Conservation (phyloP, 148 eudicot genomes). For the Chenopodium suecicum region DNA sequence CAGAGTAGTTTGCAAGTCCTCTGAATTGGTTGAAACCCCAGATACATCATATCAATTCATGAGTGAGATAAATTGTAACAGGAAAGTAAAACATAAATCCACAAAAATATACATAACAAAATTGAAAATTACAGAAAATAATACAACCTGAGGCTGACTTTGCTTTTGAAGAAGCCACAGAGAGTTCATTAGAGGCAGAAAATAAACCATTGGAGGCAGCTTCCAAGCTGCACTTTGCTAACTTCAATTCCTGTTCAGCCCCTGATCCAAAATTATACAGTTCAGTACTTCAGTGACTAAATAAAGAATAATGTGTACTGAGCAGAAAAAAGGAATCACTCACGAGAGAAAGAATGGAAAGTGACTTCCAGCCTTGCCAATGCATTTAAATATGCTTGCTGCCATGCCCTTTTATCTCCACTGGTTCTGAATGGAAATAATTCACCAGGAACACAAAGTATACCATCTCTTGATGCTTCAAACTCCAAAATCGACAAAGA, state of each 20-base stretch:
- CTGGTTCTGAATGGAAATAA: conserved; percentile 48
- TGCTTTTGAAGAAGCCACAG: conserved; percentile 67
- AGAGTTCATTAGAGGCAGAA: conserved; percentile 78
- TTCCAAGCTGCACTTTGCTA: conserved; percentile 78
- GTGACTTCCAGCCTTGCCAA: conserved; percentile 73
- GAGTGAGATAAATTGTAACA: not conserved
- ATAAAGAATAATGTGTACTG: not conserved
- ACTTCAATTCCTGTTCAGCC: conserved; percentile 82
- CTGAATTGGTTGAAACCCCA: conserved; percentile 41
- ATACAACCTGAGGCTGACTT: conserved; percentile 82
- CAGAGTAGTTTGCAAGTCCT: conserved; percentile 82
- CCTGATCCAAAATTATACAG: conserved; percentile 41
- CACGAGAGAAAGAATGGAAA: conserved; percentile 76
- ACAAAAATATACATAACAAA: not conserved
- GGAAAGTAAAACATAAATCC: not conserved
- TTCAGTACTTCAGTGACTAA: conserved; percentile 13
- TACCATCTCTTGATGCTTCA: conserved; percentile 95
- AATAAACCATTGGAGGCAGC: conserved; percentile 72
- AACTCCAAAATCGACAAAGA: conserved; percentile 78
- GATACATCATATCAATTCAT: conserved; percentile 16
- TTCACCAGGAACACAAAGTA: conserved; percentile 56
- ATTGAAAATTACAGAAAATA: not conserved
- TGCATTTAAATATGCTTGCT: conserved; percentile 74
- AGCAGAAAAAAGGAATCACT: conserved; percentile 34
- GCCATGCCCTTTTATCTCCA: conserved; percentile 80